phyloP scores from a whole-genome alignment of 805 yeast genomes.

The Lipomyces oligophaga region DNA sequence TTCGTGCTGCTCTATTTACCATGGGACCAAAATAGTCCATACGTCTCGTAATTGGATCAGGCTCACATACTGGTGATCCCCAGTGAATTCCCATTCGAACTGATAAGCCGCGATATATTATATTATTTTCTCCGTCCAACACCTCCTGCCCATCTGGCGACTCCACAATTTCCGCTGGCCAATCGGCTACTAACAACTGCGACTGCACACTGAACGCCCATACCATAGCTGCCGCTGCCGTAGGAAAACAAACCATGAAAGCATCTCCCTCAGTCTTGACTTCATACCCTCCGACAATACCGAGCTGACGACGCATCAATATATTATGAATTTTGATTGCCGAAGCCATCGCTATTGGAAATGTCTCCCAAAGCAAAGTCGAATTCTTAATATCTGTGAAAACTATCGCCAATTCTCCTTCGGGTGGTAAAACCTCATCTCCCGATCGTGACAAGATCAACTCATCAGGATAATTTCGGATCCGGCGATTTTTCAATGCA shows the following conservation, averaged over 20 bases:
- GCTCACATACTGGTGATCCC: slow-evolving; percentile 96
- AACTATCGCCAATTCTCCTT: slow-evolving; percentile 90
- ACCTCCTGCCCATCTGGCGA: slow-evolving; percentile 81
- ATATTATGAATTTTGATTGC: slow-evolving; percentile 93
- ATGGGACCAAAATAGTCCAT: slow-evolving; percentile 99
- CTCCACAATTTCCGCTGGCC: slow-evolving; percentile 91
- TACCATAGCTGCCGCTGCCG: slow-evolving; percentile 80
- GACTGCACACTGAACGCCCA: slow-evolving; percentile 95
- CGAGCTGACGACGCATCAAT: slow-evolving; percentile 86
- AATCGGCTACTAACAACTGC: slow-evolving; percentile 75
- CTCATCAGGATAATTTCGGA: slow-evolving; percentile 31
- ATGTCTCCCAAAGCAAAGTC: slow-evolving; percentile 87
- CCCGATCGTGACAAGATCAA: slow-evolving; percentile 25
- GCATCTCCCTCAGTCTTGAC: slow-evolving; percentile 99
- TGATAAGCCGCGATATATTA: slow-evolving; percentile 80
- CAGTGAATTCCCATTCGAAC: slow-evolving; percentile 99
- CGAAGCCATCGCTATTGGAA: slow-evolving; percentile 90
- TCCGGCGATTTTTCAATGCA: slow-evolving; percentile 45
- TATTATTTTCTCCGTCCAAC: slow-evolving; percentile 53
- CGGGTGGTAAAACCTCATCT: slow-evolving; percentile 85
- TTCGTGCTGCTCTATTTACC: slow-evolving; percentile 93
- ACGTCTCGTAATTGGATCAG: slow-evolving; percentile 89
- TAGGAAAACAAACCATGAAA: slow-evolving; percentile 94
- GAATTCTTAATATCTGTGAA: slow-evolving; percentile 97
- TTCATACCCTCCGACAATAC: slow-evolving; percentile 95